Evolutionary conservation across 176 grass and related monocot species (phyloP).

Genomic region (Ananas comosus): DNA sequence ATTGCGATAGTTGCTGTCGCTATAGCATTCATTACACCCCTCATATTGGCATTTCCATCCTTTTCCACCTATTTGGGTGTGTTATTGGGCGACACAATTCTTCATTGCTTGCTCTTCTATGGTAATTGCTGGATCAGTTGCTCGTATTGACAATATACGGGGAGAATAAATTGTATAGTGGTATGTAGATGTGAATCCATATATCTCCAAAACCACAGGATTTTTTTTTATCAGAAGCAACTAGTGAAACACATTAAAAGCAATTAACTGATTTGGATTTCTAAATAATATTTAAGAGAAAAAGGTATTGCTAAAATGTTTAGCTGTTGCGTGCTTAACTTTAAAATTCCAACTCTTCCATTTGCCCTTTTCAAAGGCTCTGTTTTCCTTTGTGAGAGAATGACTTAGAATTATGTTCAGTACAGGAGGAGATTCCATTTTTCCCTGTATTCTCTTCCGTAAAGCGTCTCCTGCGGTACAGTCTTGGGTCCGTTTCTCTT

Average conservation of each 20-base stretch:
- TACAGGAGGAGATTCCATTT: constrained; percentile 93
- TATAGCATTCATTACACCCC: constrained; percentile 86
- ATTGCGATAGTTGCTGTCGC: constrained; percentile 89
- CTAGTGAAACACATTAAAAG: background rate
- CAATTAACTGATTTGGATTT: background rate
- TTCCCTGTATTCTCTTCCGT: constrained; percentile 73
- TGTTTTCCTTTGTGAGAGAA: constrained; percentile 16
- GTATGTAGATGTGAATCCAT: background rate
- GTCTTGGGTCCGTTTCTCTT: constrained; percentile 79
- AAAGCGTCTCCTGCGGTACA: constrained; percentile 71
- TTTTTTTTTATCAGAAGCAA: background rate
- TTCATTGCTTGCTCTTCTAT: constrained; percentile 82
- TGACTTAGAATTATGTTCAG: constrained; percentile 13
- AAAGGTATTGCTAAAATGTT: background rate
- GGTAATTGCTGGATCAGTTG: constrained; percentile 83
- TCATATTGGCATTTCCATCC: constrained; percentile 84
- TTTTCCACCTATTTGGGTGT: constrained; percentile 94
- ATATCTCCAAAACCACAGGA: background rate
- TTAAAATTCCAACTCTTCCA: background rate
- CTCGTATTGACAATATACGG: background rate
- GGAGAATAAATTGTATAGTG: background rate
- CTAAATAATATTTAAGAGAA: background rate
- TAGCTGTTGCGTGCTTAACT: background rate
- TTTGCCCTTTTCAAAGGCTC: constrained; percentile 5
- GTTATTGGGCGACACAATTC: constrained; percentile 94